Evolutionary conservation across 2,329 filamentous ascomycete genomes (phyloP), one percentile per base, ranked within the genome.

Genomic region (Macroventuria anomochaeta): DNA sequence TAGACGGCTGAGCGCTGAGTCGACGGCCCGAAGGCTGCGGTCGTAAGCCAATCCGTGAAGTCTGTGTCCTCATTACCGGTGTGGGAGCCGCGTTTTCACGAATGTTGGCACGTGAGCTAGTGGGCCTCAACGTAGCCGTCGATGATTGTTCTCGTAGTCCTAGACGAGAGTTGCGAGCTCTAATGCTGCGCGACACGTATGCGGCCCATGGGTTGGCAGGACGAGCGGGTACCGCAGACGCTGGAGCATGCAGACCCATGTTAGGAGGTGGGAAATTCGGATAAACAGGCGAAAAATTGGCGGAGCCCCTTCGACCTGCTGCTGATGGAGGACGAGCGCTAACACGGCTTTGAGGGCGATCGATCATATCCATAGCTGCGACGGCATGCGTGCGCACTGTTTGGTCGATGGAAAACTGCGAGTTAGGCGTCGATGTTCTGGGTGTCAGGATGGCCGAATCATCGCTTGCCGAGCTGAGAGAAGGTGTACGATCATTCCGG

Each of bases 101-200:
- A 3, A 76, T 59, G 29, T 71, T 74, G 2, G 65, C 68, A 20
- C 71, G 68, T 44, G 73, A 75, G 39, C 55, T 68, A 5, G 62
- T 61, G 21, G 73, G 62, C 33, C 73, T 64, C 17, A 76, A 55
- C 7, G 73, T 76, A 17, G 72, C 74, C 8, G 67, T 73, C 7
- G 75, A 76, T 12, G 73, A 70, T 57, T 76, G 73, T 15, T 76
- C 74, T 46, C 73, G 67, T 8, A 76, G 62, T 18, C 67, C 63
- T 21, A 72, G 67, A 25, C 70, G 71, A 7, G 74, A 73, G 23
- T 61, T 73, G 20, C 68, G 68, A 18, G 48, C 59, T 33, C 65
- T 58, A 11, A 68, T 54, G 20, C 47, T 60, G 20, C 64, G 58
- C 31, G 68, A 56, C 2, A 75, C 68, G 40, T 71, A 75, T 5